Conservation (phyloP, 768 basidiomycete genomes). For the Mycena sanguinolenta region DNA sequence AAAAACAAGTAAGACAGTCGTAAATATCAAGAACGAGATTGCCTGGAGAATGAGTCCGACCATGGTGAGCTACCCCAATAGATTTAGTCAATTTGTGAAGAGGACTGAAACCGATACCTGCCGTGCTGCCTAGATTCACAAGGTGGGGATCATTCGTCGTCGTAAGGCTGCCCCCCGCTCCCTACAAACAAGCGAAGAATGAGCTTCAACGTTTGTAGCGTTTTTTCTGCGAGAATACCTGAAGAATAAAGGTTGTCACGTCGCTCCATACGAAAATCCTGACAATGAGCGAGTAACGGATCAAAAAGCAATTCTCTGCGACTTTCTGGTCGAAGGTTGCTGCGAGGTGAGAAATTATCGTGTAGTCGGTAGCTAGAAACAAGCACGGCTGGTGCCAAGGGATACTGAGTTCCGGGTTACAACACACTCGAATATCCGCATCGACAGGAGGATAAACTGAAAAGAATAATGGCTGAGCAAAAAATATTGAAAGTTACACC, state of each 20-base stretch:
- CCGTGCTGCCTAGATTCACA: conserved; percentile 42
- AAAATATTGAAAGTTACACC: not conserved
- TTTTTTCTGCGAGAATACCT: too few relatives aligned
- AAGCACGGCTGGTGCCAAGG: conserved; percentile 61
- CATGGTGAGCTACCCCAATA: conserved; percentile 50
- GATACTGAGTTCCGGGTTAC: not conserved
- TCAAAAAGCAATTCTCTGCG: conserved; percentile 52
- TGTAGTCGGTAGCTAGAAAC: conserved; percentile 68
- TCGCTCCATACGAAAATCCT: conserved; percentile 63
- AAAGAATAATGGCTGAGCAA: not conserved
- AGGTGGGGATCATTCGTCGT: conserved; percentile 34
- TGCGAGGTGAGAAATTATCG: conserved; percentile 64
- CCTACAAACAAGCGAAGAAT: too few relatives aligned
- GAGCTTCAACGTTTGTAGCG: too few relatives aligned
- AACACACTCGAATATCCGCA: not conserved
- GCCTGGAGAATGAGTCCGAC: conserved; percentile 58
- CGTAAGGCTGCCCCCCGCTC: conserved; percentile 51
- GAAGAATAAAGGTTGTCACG: conserved; percentile 63
- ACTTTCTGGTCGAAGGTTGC: conserved; percentile 45
- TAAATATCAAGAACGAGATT: conserved; percentile 56
- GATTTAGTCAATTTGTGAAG: not conserved
- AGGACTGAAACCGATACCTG: conserved; percentile 31
- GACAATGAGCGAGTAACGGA: conserved; percentile 56
- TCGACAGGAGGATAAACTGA: conserved; percentile 30
- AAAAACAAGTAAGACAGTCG: conserved; percentile 50